These are phyloP conservation scores for Orbilia quercus DNA, from an alignment of 2,329 filamentous ascomycete species.

Conservation along the genomic window DNA sequence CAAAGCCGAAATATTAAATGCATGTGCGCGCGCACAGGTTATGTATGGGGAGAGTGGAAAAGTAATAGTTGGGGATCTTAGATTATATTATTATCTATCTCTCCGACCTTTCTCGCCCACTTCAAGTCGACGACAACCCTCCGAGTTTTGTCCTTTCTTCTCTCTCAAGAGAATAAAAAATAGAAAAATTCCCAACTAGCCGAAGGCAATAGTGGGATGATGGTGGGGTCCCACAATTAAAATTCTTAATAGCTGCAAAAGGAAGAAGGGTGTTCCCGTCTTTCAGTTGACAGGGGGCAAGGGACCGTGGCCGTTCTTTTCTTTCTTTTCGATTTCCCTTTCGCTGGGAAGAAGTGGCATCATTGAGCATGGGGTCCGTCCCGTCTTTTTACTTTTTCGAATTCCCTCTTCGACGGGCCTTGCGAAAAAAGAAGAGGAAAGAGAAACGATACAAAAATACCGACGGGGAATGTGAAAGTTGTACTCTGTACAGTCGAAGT, in stretches of 20 bases:
- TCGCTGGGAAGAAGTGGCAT: conserved; percentile 56
- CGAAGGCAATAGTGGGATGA: conserved; percentile 37
- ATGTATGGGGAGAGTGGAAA: too few species aligned
- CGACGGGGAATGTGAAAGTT: not conserved
- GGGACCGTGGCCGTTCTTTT: conserved; percentile 19
- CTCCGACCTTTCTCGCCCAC: conserved; percentile 29
- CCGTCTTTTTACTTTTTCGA: conserved; percentile 26
- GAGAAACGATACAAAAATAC: not conserved
- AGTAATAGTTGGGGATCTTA: conserved; percentile 40
- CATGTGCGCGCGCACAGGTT: conserved; percentile 35
- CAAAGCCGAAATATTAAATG: conserved; percentile 16
- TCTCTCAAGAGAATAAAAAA: not conserved
- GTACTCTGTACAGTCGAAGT: not conserved
- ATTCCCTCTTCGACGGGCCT: not conserved
- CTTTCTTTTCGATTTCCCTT: not conserved
- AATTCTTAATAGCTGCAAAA: conserved; percentile 46
- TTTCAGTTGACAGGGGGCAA: conserved; percentile 40
- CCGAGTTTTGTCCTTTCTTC: conserved; percentile 11
- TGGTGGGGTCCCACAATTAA: conserved; percentile 39
- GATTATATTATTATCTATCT: conserved; percentile 22
- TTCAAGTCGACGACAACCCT: conserved; percentile 7
- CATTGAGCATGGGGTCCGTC: conserved; percentile 53
- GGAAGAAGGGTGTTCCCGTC: conserved; percentile 54
- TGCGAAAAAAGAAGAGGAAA: not conserved
- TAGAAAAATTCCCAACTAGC: not conserved